Conservation (phyloP, 2,329 filamentous ascomycete genomes). For the Trichothecium sympodiale region DNA sequence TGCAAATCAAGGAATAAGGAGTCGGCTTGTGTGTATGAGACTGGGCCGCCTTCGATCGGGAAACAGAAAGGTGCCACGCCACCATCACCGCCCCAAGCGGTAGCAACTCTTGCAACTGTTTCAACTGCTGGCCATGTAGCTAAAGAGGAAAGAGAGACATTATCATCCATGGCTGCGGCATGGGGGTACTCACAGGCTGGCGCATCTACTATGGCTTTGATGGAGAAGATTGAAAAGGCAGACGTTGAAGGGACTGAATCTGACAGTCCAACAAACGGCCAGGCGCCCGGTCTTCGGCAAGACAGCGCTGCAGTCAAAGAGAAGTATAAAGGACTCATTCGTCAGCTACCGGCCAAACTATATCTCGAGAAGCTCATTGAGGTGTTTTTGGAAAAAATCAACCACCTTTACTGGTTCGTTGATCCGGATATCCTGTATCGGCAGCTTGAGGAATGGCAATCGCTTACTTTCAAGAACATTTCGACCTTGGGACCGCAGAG, state of each 20-base stretch:
- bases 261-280: no score
- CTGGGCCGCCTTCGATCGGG: slow-evolving; percentile 21
- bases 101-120: no score
- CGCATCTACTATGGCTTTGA: slow-evolving; percentile 41
- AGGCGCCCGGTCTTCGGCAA: slow-evolving; percentile 10
- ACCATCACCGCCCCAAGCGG: slow-evolving; percentile 1
- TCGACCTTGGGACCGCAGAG: slow-evolving; percentile 37
- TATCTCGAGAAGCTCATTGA: slow-evolving; percentile 43
- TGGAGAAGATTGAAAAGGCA: slow-evolving; percentile 41
- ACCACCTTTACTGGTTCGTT: slow-evolving; percentile 46
- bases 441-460: slow-evolving; percentile 44
- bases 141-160: slow-evolving; percentile 14
- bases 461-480: slow-evolving; percentile 38
- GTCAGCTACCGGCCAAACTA: slow-evolving; percentile 42
- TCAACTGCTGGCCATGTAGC: no score
- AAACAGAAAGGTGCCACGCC: not conserved
- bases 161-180: slow-evolving; percentile 32
- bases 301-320: slow-evolving; percentile 31
- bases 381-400: slow-evolving; percentile 46
- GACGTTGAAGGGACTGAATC: slow-evolving; percentile 14
- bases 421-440: slow-evolving; percentile 40
- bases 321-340: slow-evolving; percentile 46
- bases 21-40: slow-evolving; percentile 45
- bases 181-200: slow-evolving; percentile 43
- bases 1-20: slow-evolving; percentile 47